phyloP scores from a whole-genome alignment of 495 filamentous ascomycete species.

The Corynascus novoguineensis region DNA sequence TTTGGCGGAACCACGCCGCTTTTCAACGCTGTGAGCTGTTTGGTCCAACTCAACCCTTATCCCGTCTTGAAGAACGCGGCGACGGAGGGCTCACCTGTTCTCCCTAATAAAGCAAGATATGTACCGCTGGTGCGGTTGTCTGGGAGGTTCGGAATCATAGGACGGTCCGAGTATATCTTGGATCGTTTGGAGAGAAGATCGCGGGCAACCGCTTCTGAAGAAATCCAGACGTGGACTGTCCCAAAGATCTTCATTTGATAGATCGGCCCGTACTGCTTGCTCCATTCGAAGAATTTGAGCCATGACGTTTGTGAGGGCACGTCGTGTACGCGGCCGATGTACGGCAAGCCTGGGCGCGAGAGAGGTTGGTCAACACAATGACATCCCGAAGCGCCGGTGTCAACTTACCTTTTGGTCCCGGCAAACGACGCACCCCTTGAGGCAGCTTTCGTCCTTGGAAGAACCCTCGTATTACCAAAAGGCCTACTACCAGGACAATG shows the following conservation, averaged over 20 bases:
- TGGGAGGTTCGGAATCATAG: conserved; percentile 47
- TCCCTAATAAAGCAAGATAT: conserved; percentile 51
- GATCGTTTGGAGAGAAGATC: conserved; percentile 56
- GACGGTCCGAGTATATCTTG: conserved; percentile 58
- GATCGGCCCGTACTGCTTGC: conserved; percentile 56
- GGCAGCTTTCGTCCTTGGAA: conserved; percentile 10
- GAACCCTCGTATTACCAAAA: conserved; percentile 6
- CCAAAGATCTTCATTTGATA: conserved; percentile 56
- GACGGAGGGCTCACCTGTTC: conserved; percentile 35
- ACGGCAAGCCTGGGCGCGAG: conserved; percentile 41
- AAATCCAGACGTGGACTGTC: conserved; percentile 54
- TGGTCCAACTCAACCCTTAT: too few relatives aligned
- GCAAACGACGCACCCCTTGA: conserved; percentile 11
- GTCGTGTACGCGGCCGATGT: conserved; percentile 56
- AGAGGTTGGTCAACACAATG: background rate
- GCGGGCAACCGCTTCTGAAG: conserved; percentile 49
- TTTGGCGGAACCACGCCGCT: conserved; percentile 55
- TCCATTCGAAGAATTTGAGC: conserved; percentile 59
- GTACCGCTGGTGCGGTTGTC: conserved; percentile 52
- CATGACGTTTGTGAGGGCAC: conserved; percentile 47
- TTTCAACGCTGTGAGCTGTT: background rate
- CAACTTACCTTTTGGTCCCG: conserved; percentile 17
- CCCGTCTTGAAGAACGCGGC: background rate
- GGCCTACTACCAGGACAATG: background rate
- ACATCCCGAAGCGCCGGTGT: background rate